These are phyloP conservation scores for Geosmithia morbida DNA, from an alignment of 2,329 filamentous ascomycete genomes.

Conservation along the genomic window DNA sequence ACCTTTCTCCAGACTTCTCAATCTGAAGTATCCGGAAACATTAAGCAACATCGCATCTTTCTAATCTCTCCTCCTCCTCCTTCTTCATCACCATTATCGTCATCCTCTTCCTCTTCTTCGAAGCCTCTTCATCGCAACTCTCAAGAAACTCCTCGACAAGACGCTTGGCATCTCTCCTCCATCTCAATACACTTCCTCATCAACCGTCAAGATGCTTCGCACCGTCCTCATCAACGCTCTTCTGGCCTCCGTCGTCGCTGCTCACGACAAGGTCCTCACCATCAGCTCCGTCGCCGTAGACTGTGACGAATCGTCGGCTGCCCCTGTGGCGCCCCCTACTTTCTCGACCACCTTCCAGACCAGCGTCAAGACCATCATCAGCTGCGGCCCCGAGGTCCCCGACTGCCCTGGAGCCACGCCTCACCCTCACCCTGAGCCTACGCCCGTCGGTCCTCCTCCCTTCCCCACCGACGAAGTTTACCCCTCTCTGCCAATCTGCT, in stretches of 20 bases:
- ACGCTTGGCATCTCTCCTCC: too few relatives aligned
- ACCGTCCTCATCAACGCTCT: not conserved
- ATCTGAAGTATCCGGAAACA: too few relatives aligned
- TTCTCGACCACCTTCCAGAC: constrained; percentile 35
- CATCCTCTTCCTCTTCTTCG: too few relatives aligned
- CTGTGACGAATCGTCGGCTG: not conserved
- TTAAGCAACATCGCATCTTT: too few relatives aligned
- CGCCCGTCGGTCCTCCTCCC: not conserved
- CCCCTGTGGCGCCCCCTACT: too few relatives aligned
- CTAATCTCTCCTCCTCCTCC: too few relatives aligned
- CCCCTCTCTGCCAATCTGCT: too few relatives aligned
- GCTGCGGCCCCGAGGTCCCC: constrained; percentile 27
- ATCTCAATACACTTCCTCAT: not conserved
- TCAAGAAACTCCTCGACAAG: too few relatives aligned
- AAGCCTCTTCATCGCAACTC: too few relatives aligned
- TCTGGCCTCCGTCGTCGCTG: not conserved
- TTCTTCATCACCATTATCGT: too few relatives aligned
- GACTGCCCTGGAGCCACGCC: constrained; percentile 29
- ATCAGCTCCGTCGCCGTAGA: not conserved
- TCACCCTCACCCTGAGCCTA: not conserved
- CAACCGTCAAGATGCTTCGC: not conserved
- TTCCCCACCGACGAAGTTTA: too few relatives aligned
- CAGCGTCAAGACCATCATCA: constrained; percentile 31
- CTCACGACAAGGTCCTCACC: not conserved
- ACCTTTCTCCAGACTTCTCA: too few relatives aligned